phyloP scores from a whole-genome alignment of 768 basidiomycete genomes.

The Inosperma sp. region DNA sequence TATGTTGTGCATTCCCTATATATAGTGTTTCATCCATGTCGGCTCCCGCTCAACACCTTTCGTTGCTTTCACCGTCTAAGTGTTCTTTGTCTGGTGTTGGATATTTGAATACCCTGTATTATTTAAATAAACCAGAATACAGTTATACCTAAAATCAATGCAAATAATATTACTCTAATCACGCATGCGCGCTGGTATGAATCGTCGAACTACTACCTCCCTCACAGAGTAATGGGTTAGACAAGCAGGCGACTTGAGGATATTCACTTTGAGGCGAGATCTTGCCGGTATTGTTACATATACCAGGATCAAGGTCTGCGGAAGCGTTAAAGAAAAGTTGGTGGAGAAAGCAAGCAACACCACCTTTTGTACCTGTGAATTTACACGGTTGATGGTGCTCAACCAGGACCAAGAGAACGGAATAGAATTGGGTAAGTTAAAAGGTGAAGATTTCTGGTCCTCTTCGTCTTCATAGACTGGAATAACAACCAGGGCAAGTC shows the following conservation, averaged over 20 bases:
- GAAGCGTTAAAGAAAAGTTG: not conserved
- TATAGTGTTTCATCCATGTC: slow-evolving; percentile 4
- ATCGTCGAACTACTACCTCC: slow-evolving; percentile 80
- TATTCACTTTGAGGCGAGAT: slow-evolving; percentile 45
- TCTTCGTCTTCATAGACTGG: slow-evolving; percentile 83
- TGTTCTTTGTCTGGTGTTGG: slow-evolving; percentile 2
- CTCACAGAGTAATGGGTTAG: slow-evolving; percentile 73
- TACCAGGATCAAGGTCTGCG: slow-evolving; percentile 80
- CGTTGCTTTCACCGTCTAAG: not conserved
- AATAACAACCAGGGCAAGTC: slow-evolving; percentile 87
- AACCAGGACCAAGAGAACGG: slow-evolving; percentile 94
- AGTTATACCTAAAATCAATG: not conserved
- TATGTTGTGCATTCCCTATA: too few species aligned
- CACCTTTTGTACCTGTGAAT: slow-evolving; percentile 96
- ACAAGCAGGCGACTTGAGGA: slow-evolving; percentile 68
- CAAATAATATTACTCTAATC: slow-evolving; percentile 44
- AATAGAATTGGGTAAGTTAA: slow-evolving; percentile 57
- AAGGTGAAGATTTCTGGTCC: slow-evolving; percentile 63
- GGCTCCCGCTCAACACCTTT: not conserved
- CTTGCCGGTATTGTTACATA: slow-evolving; percentile 91
- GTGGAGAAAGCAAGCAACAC: slow-evolving; percentile 1
- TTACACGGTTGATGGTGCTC: slow-evolving; percentile 94
- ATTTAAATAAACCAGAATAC: not conserved
- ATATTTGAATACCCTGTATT: not conserved
- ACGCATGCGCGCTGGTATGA: slow-evolving; percentile 90